A percentile compares a stretch with the other conserved stretches of the same genome.
phyloP scores from a whole-genome alignment of 2,329 filamentous ascomycete genomes.

The Beauveria medogensis region DNA sequence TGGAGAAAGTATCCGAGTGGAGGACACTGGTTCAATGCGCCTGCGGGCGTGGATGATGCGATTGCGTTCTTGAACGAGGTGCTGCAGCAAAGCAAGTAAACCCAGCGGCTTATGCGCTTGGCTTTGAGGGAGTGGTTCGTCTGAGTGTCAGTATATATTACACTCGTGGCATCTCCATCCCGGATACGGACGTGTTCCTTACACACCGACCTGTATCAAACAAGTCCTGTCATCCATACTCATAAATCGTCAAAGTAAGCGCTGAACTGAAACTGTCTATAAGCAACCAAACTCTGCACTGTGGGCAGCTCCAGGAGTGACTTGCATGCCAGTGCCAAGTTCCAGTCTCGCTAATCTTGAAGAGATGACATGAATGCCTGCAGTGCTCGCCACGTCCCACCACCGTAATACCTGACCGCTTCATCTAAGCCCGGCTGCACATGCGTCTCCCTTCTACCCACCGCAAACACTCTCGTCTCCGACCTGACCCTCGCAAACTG shows the following conservation, averaged over 20 bases:
- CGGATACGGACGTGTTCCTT: too few species aligned
- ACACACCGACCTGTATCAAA: too few species aligned
- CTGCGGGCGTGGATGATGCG: constrained; percentile 34
- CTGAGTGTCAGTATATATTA: too few species aligned
- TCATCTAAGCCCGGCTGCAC: constrained; percentile 11
- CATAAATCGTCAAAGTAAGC: too few species aligned
- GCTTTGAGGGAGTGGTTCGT: too few species aligned
- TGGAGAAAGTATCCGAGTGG: constrained; percentile 35
- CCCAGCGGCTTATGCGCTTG: too few species aligned
- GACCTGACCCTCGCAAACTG: background rate
- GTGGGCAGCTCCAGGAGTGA: too few species aligned
- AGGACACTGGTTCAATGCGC: constrained; percentile 37
- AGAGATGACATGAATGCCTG: background rate
- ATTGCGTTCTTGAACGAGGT: constrained; percentile 23
- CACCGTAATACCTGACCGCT: background rate
- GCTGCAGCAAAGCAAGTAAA: background rate
- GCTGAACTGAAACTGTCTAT: too few species aligned
- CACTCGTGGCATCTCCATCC: too few species aligned
- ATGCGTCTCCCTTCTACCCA: constrained; percentile 9
- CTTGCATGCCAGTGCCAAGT: background rate
- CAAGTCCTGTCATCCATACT: too few species aligned
- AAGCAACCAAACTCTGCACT: too few species aligned
- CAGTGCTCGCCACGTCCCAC: constrained; percentile 8
- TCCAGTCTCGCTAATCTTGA: background rate
- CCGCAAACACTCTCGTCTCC: constrained; percentile 1